phyloP scores from a whole-genome alignment of 768 basidiomycete species.

The Lactarius tabidus region DNA sequence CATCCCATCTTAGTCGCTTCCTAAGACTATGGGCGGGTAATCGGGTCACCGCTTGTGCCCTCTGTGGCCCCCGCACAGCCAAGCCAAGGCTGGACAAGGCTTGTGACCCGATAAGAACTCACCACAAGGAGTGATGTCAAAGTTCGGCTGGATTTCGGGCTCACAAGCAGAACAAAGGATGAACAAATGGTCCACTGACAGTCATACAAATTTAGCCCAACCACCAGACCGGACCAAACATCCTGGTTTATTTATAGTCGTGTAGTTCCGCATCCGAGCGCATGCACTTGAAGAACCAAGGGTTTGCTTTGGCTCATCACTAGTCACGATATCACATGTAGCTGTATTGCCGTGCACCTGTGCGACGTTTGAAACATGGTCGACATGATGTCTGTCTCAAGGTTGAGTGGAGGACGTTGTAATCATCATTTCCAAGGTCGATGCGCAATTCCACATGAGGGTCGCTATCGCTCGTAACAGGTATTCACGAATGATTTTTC shows the following conservation, averaged over 20 bases:
- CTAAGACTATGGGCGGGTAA: not conserved
- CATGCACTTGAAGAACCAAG: not conserved
- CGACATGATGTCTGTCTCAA: not conserved
- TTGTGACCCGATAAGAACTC: not conserved
- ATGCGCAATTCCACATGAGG: not conserved
- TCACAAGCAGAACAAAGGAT: not conserved
- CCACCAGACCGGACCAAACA: not conserved
- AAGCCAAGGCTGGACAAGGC: not conserved
- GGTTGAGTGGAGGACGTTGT: not conserved
- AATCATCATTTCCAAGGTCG: not conserved
- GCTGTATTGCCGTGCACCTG: not conserved
- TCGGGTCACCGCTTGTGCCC: not conserved
- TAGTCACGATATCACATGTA: not conserved
- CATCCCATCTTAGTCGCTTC: too few relatives aligned
- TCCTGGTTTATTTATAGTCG: not conserved
- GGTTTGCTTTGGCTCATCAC: not conserved
- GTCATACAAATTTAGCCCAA: not conserved
- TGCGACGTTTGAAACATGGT: not conserved
- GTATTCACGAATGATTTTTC: not conserved
- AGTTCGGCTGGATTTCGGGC: not conserved
- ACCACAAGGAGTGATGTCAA: not conserved
- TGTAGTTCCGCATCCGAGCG: too few relatives aligned
- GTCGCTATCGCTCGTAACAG: not conserved
- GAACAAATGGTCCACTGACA: not conserved
- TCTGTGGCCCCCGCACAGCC: not conserved